Percentiles rank a stretch among this genome's conserved stretches.
Conservation (phyloP, 1,284 basidiomycete genomes). For the Sporisorium sorghi region DNA sequence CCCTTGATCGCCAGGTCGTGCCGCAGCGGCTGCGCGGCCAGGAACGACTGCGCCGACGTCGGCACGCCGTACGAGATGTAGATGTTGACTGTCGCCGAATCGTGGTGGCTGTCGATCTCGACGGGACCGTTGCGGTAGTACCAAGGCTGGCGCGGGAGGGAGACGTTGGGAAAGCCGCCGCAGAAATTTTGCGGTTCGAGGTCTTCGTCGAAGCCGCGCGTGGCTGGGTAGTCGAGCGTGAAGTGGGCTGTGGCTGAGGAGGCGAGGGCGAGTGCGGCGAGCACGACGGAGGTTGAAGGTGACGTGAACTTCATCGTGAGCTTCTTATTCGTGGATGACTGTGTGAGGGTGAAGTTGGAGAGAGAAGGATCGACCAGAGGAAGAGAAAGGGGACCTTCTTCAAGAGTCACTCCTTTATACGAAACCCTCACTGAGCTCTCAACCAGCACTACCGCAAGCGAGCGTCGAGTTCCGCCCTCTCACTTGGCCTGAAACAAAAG, state of each 20-base stretch:
- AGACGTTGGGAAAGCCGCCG: slow-evolving; percentile 45
- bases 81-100: slow-evolving; percentile 45
- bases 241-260: slow-evolving; percentile 29
- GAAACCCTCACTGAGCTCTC: neutral
- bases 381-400: neutral
- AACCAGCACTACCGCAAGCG: too few relatives aligned
- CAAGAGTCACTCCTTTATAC: neutral
- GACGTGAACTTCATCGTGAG: slow-evolving; percentile 16
- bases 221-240: slow-evolving; percentile 38
- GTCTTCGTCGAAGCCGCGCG: slow-evolving; percentile 51
- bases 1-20: slow-evolving; percentile 29
- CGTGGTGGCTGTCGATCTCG: slow-evolving; percentile 48
- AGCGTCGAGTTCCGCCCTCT: too few relatives aligned
- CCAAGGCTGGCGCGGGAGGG: slow-evolving; percentile 27
- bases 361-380: neutral
- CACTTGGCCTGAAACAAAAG: too few relatives aligned
- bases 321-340: neutral
- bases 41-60: slow-evolving; percentile 27
- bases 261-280: slow-evolving; percentile 16
- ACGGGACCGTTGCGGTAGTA: slow-evolving; percentile 42
- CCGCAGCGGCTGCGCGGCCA: slow-evolving; percentile 12
- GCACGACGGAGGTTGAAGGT: neutral
- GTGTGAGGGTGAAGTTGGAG: neutral
- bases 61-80: slow-evolving; percentile 37
- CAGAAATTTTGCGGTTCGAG: slow-evolving; percentile 41